phyloP scores from a whole-genome alignment of 106 monocot genomes.

The Alisma plantagoaquatica region DNA sequence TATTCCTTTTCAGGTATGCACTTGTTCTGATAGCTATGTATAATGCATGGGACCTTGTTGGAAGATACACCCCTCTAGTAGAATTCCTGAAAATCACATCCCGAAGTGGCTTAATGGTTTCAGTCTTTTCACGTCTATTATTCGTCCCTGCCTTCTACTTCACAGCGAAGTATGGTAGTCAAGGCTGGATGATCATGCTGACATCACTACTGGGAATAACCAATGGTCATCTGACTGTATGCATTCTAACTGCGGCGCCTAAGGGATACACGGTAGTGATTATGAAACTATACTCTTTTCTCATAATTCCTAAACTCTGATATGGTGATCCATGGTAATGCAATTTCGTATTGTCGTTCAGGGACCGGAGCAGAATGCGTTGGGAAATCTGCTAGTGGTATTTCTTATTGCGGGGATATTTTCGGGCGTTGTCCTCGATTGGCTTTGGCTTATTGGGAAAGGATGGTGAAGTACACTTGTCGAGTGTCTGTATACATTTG shows the following conservation, averaged over 20 bases:
- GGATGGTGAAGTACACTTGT: constrained; percentile 8
- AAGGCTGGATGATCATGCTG: constrained; percentile 76
- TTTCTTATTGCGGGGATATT: constrained; percentile 7
- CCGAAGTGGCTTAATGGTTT: constrained; percentile 31
- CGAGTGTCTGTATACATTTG: too few species aligned
- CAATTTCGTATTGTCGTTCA: background rate
- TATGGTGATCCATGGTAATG: too few species aligned
- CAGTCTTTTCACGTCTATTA: constrained; percentile 44
- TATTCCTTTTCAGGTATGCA: constrained; percentile 73
- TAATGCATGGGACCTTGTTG: constrained; percentile 72
- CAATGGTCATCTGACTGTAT: constrained; percentile 76
- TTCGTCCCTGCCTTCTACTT: constrained; percentile 87
- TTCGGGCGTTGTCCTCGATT: constrained; percentile 7
- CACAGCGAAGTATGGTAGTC: constrained; percentile 64
- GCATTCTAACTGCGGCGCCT: constrained; percentile 53
- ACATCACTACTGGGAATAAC: constrained; percentile 64
- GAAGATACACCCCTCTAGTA: constrained; percentile 56
- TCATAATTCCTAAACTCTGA: too few species aligned
- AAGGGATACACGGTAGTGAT: constrained; percentile 86
- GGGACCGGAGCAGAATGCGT: constrained; percentile 11
- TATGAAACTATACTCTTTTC: too few species aligned
- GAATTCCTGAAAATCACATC: constrained; percentile 36
- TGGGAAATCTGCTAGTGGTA: constrained; percentile 4
- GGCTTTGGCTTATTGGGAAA: constrained; percentile 9
- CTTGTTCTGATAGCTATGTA: constrained; percentile 80